Percentiles rank a stretch among this genome's conserved stretches.
These are phyloP conservation scores for Panus rudis DNA, from an alignment of 768 basidiomycete genomes.

Conservation along the genomic window DNA sequence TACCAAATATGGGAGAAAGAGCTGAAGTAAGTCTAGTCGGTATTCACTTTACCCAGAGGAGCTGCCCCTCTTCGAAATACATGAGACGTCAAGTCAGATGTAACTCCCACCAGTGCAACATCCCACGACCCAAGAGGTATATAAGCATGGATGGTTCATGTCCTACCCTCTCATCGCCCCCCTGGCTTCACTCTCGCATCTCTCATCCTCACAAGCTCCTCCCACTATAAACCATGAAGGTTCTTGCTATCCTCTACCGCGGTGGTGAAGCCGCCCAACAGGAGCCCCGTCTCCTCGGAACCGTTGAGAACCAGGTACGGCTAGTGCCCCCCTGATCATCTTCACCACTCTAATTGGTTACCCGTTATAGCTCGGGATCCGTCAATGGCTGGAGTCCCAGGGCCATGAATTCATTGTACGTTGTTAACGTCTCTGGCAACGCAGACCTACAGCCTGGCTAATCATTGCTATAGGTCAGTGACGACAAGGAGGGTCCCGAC, in stretches of 20 bases:
- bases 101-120: too few species aligned
- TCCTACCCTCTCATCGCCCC: too few species aligned
- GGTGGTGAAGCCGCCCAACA: conserved; percentile 58
- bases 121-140: too few species aligned
- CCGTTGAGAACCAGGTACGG: conserved; percentile 68
- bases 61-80: too few species aligned
- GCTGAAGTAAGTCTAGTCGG: too few species aligned
- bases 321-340: not conserved
- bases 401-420: conserved; percentile 74
- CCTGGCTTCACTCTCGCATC: too few species aligned
- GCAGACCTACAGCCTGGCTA: not conserved
- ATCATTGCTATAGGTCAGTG: conserved; percentile 46
- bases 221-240: too few species aligned
- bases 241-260: conserved; percentile 70
- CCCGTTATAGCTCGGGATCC: conserved; percentile 57
- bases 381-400: conserved; percentile 56
- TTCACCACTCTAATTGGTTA: conserved; percentile 1
- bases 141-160: too few species aligned
- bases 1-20: too few species aligned
- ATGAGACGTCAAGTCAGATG: too few species aligned
- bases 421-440: not conserved
- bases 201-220: too few species aligned
- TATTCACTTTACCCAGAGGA: too few species aligned
- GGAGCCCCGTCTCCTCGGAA: conserved; percentile 73
- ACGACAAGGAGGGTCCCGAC: conserved; percentile 76